Conservation (phyloP, 345 rosid species). For the Populus simonii region DNA sequence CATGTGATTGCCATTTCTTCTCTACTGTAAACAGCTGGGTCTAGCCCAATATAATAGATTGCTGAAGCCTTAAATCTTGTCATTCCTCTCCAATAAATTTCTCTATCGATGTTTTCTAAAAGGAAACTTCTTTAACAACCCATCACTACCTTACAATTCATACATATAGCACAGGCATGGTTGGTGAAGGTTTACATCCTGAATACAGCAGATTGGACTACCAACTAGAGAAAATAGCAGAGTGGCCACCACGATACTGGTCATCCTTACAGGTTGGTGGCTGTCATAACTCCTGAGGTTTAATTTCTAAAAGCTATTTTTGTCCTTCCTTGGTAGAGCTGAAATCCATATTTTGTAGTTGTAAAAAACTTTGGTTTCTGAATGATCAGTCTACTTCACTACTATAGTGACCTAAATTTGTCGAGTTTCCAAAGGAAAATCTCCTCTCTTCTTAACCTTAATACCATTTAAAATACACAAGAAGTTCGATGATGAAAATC, state of each 20-base stretch:
- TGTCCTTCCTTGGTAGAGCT: background rate
- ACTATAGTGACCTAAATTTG: too few species aligned
- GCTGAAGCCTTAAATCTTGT: background rate
- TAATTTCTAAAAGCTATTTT: slow-evolving; percentile 10
- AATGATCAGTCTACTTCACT: too few species aligned
- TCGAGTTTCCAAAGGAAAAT: too few species aligned
- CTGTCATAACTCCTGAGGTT: slow-evolving; percentile 11
- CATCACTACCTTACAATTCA: background rate
- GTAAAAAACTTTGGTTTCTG: too few species aligned
- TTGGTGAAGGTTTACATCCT: slow-evolving; percentile 4
- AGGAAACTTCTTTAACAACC: background rate
- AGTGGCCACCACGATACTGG: background rate
- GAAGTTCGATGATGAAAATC: too few species aligned
- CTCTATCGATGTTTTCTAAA: background rate
- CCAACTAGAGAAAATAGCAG: background rate
- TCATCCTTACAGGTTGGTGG: background rate
- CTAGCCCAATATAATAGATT: background rate
- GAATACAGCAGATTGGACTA: background rate
- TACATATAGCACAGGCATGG: background rate
- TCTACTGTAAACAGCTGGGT: background rate
- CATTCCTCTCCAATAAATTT: background rate
- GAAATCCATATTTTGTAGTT: too few species aligned
- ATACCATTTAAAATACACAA: too few species aligned
- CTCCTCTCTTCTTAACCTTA: too few species aligned
- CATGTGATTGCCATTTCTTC: too few species aligned